Percentiles rank a stretch among this genome's conserved stretches.
Evolutionary conservation across 331 rosid genomes (phyloP).

Genomic region (Malus hybrid): DNA sequence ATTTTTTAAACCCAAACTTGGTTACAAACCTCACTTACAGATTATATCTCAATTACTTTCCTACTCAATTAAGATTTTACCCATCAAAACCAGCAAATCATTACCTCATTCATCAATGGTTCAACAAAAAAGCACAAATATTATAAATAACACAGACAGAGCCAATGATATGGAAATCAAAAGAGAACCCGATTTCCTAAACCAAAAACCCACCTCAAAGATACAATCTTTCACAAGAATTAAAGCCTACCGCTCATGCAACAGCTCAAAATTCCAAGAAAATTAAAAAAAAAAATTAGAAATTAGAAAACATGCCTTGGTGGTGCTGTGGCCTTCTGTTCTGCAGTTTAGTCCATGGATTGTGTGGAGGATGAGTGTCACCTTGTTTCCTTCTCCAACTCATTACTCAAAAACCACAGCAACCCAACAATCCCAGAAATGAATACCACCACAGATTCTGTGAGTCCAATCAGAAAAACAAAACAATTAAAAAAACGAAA

Average conservation of each 20-base stretch:
- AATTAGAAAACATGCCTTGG: constrained; percentile 22
- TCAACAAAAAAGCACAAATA: background rate
- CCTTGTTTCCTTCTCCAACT: constrained; percentile 52
- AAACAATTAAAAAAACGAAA: background rate
- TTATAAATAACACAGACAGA: background rate
- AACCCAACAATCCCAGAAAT: constrained; percentile 26
- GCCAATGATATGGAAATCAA: constrained; percentile 1
- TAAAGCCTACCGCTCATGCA: background rate
- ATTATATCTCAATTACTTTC: background rate
- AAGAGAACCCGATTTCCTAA: background rate
- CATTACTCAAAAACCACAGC: too few relatives aligned
- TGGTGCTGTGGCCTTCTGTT: constrained; percentile 39
- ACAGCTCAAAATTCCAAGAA: background rate
- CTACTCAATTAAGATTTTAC: background rate
- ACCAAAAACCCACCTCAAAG: background rate
- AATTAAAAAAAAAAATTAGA: background rate
- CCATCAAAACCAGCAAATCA: background rate
- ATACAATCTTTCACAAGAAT: background rate
- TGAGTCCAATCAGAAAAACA: background rate
- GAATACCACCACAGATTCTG: background rate
- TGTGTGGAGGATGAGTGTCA: constrained; percentile 25
- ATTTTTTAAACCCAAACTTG: too few relatives aligned
- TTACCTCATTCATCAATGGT: background rate
- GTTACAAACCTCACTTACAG: background rate
- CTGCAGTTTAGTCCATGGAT: constrained; percentile 25